Conservation (phyloP, 163 green algal species). For the Scenedesmus sp. region DNA sequence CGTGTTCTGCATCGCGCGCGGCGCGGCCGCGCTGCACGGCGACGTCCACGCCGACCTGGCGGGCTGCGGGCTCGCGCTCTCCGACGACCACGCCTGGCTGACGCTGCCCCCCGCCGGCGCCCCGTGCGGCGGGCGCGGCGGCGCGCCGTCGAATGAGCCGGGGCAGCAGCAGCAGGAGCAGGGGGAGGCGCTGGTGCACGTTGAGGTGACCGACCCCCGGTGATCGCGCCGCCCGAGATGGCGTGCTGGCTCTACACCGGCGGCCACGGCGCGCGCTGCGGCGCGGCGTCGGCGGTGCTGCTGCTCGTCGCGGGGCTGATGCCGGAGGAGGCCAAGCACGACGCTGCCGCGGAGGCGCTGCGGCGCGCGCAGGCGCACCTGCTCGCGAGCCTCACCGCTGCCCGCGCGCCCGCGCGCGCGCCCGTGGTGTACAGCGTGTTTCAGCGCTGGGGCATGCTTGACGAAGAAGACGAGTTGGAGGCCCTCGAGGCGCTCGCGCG, state of each 20-base stretch:
- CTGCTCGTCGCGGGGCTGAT: conserved; percentile 40
- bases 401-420: background rate
- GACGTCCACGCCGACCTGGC: conserved; percentile 30
- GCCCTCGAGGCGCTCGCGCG: conserved; percentile 22
- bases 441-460: conserved; percentile 23
- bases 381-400: conserved; percentile 18
- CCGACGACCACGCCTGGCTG: conserved; percentile 48
- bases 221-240: background rate
- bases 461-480: conserved; percentile 22
- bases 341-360: conserved; percentile 21
- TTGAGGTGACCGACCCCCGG: conserved; percentile 35
- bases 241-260: conserved; percentile 35
- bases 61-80: conserved; percentile 15
- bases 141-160: no score
- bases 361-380: conserved; percentile 8
- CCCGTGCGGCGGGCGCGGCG: no score
- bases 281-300: conserved; percentile 2
- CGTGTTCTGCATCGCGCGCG: conserved; percentile 29
- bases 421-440: conserved; percentile 22
- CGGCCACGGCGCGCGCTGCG: background rate
- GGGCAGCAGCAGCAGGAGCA: background rate
- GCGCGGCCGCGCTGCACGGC: background rate
- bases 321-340: conserved; percentile 36
- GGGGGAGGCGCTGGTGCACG: background rate
- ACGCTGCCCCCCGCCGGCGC: background rate